phyloP scores from a whole-genome alignment of 768 basidiomycete species.

The Pleurotus giganteus region DNA sequence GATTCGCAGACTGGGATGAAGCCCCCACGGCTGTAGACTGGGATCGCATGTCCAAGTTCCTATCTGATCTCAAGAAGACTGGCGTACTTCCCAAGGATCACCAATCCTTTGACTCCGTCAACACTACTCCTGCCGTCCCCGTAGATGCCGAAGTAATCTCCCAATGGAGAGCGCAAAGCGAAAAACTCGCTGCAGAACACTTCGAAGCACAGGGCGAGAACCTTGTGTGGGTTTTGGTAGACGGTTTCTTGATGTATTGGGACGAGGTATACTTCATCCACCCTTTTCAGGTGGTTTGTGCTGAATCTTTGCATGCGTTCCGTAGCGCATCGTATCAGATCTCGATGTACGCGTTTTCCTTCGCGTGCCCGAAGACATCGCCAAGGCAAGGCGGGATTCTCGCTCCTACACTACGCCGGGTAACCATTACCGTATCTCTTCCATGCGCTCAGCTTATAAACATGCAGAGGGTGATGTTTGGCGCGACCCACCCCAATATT shows the following conservation, averaged over 20 bases:
- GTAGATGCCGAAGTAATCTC: neutral
- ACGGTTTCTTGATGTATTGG: conserved; percentile 4
- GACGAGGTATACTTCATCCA: neutral
- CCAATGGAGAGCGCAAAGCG: neutral
- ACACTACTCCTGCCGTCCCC: neutral
- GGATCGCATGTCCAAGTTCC: neutral
- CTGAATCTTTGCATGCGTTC: neutral
- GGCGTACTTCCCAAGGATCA: neutral
- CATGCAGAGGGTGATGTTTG: neutral
- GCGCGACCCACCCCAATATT: neutral
- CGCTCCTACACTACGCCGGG: neutral
- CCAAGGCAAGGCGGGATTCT: neutral
- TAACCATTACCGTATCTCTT: neutral
- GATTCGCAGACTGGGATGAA: conserved; percentile 1
- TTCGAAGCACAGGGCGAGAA: neutral
- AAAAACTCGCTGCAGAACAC: neutral
- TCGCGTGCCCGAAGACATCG: conserved; percentile 1
- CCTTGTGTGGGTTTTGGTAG: neutral
- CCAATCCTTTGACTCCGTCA: neutral
- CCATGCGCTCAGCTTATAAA: too few relatives aligned
- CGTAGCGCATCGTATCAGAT: neutral
- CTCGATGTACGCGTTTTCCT: conserved; percentile 4
- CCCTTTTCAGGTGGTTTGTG: neutral
- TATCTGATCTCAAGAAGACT: neutral
- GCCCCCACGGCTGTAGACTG: neutral